Base-by-base conservation (phyloP, 1,139 yeast genomes). In the Yamadazyma songkhlaensis region DNA sequence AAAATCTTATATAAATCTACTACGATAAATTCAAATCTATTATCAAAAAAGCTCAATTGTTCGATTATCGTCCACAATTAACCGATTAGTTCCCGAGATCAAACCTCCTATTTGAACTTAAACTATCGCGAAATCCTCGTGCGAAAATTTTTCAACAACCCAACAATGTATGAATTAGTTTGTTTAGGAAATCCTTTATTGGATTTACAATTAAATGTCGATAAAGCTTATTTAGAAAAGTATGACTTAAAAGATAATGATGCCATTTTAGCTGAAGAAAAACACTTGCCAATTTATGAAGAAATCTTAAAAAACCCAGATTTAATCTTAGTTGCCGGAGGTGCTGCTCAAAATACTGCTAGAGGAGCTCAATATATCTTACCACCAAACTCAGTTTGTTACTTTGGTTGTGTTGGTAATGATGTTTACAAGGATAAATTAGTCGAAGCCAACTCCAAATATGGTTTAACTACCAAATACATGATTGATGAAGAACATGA, bases 261-360 rank as follows among this genome's bases (percentile, higher is more conserved):
- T 62, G 98, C 98, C 49, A 89, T 92, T 54, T 79, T 92, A 48
- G 89, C 84, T 38, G 97, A 90, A 55, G 90, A 81, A 49, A 78
- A 83, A 64, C 97, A 88, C 69, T 67, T 82, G 78, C 87, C 90
- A 40, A 86, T 92, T 60, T 92, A 73, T 62, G 83, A 77, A 42
- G 97, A 90, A 65, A 76, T 85, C 50, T 68, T 87, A 47, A 63
- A 72, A 37, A 69, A 71, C 60, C 71, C 77, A 31, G 79, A 74
- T 45, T 81, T 86, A 50, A 78, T 80, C 57, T 68, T 81, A 47
- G 79, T 92, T 52, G 98, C 99, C 45, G 99, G 99, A 52, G 99
- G 99, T 62, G 98, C 99, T 53, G 98, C 97, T 44, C 99, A 92
- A 72, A 92, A 92, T 72, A 83, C 98, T 47, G 97, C 98, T 43